Evolutionary conservation across 2,329 filamentous ascomycete genomes (phyloP), one percentile per base, ranked within the genome.

Genomic region (Ilyonectria sp.): DNA sequence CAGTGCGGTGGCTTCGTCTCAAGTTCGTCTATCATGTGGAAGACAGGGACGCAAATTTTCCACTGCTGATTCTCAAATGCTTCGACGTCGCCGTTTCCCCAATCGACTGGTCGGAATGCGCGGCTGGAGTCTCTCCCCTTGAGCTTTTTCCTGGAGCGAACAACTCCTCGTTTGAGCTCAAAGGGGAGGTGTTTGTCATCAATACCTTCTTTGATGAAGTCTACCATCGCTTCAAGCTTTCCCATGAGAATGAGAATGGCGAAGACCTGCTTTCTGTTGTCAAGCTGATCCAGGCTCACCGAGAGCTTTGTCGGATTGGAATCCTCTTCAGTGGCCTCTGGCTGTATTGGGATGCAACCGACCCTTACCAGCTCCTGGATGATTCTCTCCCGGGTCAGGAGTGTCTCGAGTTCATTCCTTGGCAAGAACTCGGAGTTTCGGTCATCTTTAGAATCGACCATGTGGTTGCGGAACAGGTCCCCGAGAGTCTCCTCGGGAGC

Each of bases 161-260:
- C 33, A 3, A 10, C 2, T 19, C 46, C 50, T 33, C 37, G 49
- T 23, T 26, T 11, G n/a, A 33, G 21, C 4, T 60, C 19, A 13
- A 68, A 53, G 4, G 65, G 65, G 4, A 68, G 61, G 11, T 61
- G 15, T 15, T 40, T 21, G 10, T 68, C 65, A 4, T 53, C 37
- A n/a, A 68, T 49, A 5, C n/a, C 40, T 13, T 60, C 61, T 1
- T 15, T 7, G 26, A 68, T 65, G 19, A 68, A 68, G 37, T 60
- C 37, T 1, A 26, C 21, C 3, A 60, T 68, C 6, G 6, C 8
- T 13, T 29, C 26, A 6, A 59, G 23, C 43, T 61, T 57, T 1
- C 44, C 56, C 11, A 65, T 54, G 4, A 68, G 44, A 11, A 58
- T 47, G 9, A 68, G 33, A 17, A 65, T 54, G 15, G 61, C 52